Evolutionary conservation across 257 asterid genomes (phyloP), one percentile per base, ranked within the genome.

Genomic region (Paulownia fortunei): DNA sequence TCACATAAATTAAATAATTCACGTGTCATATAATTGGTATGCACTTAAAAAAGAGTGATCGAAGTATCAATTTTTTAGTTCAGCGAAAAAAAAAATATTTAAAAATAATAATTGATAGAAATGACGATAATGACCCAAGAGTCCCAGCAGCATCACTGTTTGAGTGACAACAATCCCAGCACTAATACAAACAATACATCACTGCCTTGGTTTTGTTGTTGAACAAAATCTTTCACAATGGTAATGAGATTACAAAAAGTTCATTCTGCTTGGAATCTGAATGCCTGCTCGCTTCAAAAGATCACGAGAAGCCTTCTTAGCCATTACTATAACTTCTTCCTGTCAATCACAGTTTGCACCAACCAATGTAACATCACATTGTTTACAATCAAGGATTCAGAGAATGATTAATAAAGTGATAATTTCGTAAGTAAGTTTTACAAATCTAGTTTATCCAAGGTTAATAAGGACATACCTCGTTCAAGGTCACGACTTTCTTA

Each of bases 201-300:
- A 21, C 2, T 54, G 27, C 27, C 60, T 52, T 18, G 4, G 59
- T 6, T 52, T 19, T n/a, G 10, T 6, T 7, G 26, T 1, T 55
- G 32, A 55, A 21, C 61, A 34, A 24, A 12, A 71, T 49, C 47
- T 32, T 69, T 1, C 6, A 19, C 2, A 59, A 26, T 10, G 2
- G 61, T 6, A 3, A 13, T 0, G 3, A 26, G 24, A 12, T 68
- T 55, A 69, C 73, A 78, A 15, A 36, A 78, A 69, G 72, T 87
- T 86, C 94, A 88, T 92, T 81, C 92, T 87, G 76, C 60, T 84
- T 0, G 97, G 94, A 58, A 90, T 73, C 56, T 64, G 72, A 81
- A 92, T 89, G 72, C 84, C 88, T 5, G 96, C 90, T 77, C 94
- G 85, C 73, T 76, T 79, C 76, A 92, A 74, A 79, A 90, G 87